Conservation (phyloP, 176 grass and related monocot species). For the Echinochloa phyllopogon region DNA sequence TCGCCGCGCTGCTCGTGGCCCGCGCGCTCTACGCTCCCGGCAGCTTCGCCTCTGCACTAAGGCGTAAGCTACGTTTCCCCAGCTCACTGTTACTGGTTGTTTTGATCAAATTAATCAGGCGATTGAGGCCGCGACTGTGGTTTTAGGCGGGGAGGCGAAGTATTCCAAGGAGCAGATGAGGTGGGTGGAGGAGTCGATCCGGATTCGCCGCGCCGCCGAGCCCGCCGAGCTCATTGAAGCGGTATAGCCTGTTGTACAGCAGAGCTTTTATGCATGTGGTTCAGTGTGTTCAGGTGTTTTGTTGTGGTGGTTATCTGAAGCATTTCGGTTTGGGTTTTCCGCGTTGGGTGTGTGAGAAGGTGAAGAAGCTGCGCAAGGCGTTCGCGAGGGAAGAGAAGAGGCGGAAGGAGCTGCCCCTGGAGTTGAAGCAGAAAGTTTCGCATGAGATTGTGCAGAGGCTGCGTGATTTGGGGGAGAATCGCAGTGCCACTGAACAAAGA, state of each 20-base stretch:
- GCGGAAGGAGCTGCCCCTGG: slow-evolving; percentile 52
- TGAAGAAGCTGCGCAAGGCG: slow-evolving; percentile 55
- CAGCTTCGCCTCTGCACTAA: slow-evolving; percentile 1
- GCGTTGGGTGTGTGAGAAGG: slow-evolving; percentile 42
- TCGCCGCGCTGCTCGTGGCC: slow-evolving; percentile 68
- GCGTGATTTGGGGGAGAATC: slow-evolving; percentile 44
- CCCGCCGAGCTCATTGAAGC: slow-evolving; percentile 67
- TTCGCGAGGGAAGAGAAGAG: slow-evolving; percentile 57
- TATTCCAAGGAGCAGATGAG: slow-evolving; percentile 62
- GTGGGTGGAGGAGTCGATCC: slow-evolving; percentile 78
- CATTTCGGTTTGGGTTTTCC: neutral
- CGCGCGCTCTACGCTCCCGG: slow-evolving; percentile 56
- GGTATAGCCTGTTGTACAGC: slow-evolving; percentile 36
- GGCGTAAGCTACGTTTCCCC: slow-evolving; percentile 26
- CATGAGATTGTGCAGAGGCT: slow-evolving; percentile 68
- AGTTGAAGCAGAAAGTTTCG: slow-evolving; percentile 65
- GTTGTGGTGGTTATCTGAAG: neutral
- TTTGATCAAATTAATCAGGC: neutral
- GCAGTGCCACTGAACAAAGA: slow-evolving; percentile 52
- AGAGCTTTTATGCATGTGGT: neutral
- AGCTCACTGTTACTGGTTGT: neutral
- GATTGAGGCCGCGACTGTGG: neutral
- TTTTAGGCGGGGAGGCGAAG: slow-evolving; percentile 14
- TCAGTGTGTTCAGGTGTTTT: neutral
- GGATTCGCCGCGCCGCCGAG: slow-evolving; percentile 59